These are phyloP conservation scores for Hypomyces rosellus DNA, from an alignment of 2,329 filamentous ascomycete genomes.

Conservation along the genomic window DNA sequence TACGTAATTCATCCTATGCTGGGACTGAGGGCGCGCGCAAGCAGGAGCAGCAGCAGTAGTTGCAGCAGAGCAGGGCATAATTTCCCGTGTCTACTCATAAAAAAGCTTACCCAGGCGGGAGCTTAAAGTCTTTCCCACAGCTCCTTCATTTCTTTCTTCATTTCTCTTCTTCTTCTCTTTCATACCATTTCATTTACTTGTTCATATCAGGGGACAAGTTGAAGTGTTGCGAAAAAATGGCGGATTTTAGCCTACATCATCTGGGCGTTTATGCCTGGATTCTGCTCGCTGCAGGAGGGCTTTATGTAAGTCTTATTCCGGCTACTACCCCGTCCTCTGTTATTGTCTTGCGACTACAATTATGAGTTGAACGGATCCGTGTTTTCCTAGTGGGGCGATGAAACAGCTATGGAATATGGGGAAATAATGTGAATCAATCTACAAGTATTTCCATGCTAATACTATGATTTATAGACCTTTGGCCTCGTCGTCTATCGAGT, in stretches of 20 bases:
- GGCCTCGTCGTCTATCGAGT: conserved; percentile 48
- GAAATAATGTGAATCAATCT: too few relatives aligned
- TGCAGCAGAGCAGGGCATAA: too few relatives aligned
- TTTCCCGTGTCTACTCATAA: too few relatives aligned
- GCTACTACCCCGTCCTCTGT: too few relatives aligned
- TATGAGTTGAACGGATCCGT: too few relatives aligned
- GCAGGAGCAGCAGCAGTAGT: too few relatives aligned
- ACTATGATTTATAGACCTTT: conserved; percentile 24
- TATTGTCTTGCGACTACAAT: too few relatives aligned
- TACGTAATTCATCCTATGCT: neutral
- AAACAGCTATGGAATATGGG: too few relatives aligned
- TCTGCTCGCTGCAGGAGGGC: conserved; percentile 24
- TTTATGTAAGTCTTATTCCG: conserved; percentile 32
- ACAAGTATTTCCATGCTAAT: too few relatives aligned
- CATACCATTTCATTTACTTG: neutral
- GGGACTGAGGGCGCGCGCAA: too few relatives aligned
- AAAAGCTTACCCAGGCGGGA: too few relatives aligned
- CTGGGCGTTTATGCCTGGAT: conserved; percentile 34
- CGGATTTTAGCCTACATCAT: conserved; percentile 20
- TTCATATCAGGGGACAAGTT: neutral
- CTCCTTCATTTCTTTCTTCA: neutral
- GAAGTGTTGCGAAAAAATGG: neutral
- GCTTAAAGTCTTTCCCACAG: neutral
- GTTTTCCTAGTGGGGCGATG: too few relatives aligned
- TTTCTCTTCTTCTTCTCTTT: neutral